Conservation (phyloP, 2,329 filamentous ascomycete genomes). For the Botryotinia convoluta region DNA sequence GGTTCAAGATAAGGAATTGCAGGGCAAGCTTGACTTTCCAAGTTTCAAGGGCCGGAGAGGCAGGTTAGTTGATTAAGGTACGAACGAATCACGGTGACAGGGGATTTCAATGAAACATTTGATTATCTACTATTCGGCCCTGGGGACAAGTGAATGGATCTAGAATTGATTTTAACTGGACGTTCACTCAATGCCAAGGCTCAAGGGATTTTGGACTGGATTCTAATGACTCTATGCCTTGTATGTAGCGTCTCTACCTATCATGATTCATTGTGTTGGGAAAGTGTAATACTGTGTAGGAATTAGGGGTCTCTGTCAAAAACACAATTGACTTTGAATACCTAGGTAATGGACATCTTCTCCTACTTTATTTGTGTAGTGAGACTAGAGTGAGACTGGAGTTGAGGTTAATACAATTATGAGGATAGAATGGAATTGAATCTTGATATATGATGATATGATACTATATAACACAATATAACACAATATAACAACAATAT, state of each 20-base stretch:
- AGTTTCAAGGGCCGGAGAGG: not conserved
- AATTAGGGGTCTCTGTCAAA: not conserved
- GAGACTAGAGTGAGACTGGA: not conserved
- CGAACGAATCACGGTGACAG: not conserved
- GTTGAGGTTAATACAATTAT: not conserved
- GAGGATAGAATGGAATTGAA: not conserved
- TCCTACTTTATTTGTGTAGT: not conserved
- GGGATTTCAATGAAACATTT: not conserved
- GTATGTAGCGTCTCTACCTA: not conserved
- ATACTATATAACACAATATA: too few species aligned
- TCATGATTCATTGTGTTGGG: not conserved
- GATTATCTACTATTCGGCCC: not conserved
- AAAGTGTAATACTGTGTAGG: not conserved
- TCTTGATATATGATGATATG: not conserved
- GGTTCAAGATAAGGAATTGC: not conserved
- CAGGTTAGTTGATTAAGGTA: not conserved
- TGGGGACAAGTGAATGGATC: not conserved
- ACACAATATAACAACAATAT: too few species aligned
- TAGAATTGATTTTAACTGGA: not conserved
- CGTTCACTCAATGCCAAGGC: not conserved
- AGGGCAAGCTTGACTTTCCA: not conserved
- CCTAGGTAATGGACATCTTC: not conserved
- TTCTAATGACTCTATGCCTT: not conserved
- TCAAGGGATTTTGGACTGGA: not conserved
- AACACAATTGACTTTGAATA: not conserved